These are phyloP conservation scores for Phytophthora pisi DNA, from an alignment of 352 stramenopile species.

Conservation along the genomic window DNA sequence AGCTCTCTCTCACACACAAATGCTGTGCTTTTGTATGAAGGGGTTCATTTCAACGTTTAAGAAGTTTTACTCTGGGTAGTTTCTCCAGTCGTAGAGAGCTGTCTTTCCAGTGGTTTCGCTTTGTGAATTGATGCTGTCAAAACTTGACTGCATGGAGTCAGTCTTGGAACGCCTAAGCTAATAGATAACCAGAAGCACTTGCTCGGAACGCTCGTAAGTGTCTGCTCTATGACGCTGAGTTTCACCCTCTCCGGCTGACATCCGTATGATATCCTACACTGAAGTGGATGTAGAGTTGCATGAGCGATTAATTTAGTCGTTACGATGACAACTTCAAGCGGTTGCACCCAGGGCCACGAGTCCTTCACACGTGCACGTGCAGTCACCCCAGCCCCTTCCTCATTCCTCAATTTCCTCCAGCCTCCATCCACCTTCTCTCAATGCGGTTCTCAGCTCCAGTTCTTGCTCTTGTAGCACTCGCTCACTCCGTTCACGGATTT, in stretches of 20 bases:
- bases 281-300: constrained; percentile 1
- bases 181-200: too few relatives aligned
- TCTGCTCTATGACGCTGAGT: neutral
- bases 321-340: neutral
- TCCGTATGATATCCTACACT: constrained; percentile 1
- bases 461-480: constrained; percentile 1
- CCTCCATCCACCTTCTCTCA: neutral
- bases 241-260: neutral
- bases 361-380: neutral
- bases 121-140: too few relatives aligned
- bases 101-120: too few relatives aligned
- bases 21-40: too few relatives aligned
- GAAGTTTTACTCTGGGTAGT: too few relatives aligned
- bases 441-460: constrained; percentile 5
- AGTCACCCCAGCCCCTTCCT: too few relatives aligned
- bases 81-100: too few relatives aligned
- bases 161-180: too few relatives aligned
- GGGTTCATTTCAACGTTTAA: too few relatives aligned
- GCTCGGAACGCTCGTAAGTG: too few relatives aligned
- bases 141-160: too few relatives aligned
- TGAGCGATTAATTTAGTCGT: neutral
- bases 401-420: constrained; percentile 9
- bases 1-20: too few relatives aligned
- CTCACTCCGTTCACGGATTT: constrained; percentile 8
- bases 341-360: neutral